phyloP scores from a whole-genome alignment of 2,329 filamentous ascomycete species.

The Colletotrichum noveboracense region DNA sequence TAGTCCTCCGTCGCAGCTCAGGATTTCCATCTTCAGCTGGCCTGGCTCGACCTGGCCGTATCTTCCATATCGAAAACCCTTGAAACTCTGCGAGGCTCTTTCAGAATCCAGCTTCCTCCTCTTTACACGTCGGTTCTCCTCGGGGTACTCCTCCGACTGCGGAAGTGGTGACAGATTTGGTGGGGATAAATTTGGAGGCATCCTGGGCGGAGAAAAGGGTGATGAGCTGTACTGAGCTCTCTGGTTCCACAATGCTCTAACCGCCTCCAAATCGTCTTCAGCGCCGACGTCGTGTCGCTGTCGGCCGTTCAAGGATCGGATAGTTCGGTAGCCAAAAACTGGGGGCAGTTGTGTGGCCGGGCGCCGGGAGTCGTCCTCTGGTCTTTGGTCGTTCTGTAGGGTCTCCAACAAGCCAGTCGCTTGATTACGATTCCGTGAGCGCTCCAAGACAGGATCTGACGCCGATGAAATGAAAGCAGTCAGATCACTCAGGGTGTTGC shows the following conservation, averaged over 20 bases:
- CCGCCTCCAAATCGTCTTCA: constrained; percentile 21
- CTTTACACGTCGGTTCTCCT: constrained; percentile 63
- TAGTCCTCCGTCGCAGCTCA: constrained; percentile 86
- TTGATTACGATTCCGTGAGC: neutral
- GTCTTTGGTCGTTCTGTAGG: constrained; percentile 14
- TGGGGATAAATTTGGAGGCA: constrained; percentile 32
- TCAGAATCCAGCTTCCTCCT: constrained; percentile 75
- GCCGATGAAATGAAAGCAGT: constrained; percentile 11
- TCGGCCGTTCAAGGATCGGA: constrained; percentile 1
- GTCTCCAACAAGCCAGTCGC: neutral
- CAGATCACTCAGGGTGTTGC: constrained; percentile 11
- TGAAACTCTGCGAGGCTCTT: constrained; percentile 51
- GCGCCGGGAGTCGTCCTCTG: constrained; percentile 1
- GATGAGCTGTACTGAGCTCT: constrained; percentile 19
- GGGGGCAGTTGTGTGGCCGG: constrained; percentile 6
- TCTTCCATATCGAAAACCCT: constrained; percentile 79
- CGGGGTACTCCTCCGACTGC: constrained; percentile 43
- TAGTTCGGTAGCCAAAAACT: neutral
- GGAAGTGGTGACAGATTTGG: constrained; percentile 37
- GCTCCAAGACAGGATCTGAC: neutral
- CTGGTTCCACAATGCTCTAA: constrained; percentile 20
- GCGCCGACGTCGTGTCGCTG: constrained; percentile 4
- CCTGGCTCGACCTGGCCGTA: constrained; percentile 89
- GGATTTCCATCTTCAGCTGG: constrained; percentile 82
- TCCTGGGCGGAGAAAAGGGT: constrained; percentile 26